Evolutionary conservation across 2,329 filamentous ascomycete genomes (phyloP).

Genomic region (Hypocreales sp.): DNA sequence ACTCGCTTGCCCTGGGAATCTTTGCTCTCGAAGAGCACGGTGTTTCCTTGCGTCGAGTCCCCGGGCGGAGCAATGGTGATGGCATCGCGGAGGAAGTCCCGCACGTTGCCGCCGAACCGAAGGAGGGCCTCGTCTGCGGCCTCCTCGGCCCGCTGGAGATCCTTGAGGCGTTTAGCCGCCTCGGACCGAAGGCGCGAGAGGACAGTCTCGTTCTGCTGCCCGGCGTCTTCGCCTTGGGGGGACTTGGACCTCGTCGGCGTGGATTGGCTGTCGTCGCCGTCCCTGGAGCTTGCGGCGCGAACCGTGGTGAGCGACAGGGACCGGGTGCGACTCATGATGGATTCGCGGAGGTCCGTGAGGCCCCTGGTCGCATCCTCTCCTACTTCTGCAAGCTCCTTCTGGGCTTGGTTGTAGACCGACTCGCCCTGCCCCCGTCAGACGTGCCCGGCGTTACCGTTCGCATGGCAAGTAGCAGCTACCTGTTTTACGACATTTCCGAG

Average conservation of each 20-base stretch:
- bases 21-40: constrained; percentile 85
- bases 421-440: constrained; percentile 44
- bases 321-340: constrained; percentile 58
- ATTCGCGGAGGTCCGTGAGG: constrained; percentile 52
- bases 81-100: constrained; percentile 80
- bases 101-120: constrained; percentile 78
- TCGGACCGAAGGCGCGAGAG: constrained; percentile 63
- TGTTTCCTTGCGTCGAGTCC: constrained; percentile 32
- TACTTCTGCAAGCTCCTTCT: constrained; percentile 68
- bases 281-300: constrained; percentile 13
- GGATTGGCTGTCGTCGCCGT: constrained; percentile 21
- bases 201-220: constrained; percentile 42
- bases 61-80: constrained; percentile 71
- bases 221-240: constrained; percentile 24
- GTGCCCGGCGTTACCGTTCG: constrained; percentile 4
- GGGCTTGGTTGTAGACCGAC: constrained; percentile 67
- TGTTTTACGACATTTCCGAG: constrained; percentile 89
- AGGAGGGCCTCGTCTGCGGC: constrained; percentile 90
- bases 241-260: constrained; percentile 29
- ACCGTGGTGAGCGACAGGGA: constrained; percentile 48
- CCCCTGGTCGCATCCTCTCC: constrained; percentile 72
- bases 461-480: constrained; percentile 25
- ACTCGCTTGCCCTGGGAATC: constrained; percentile 81
- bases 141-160: constrained; percentile 84
- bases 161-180: constrained; percentile 70